Conservation (phyloP, 1,284 basidiomycete species). For the Malassezia sp. region DNA sequence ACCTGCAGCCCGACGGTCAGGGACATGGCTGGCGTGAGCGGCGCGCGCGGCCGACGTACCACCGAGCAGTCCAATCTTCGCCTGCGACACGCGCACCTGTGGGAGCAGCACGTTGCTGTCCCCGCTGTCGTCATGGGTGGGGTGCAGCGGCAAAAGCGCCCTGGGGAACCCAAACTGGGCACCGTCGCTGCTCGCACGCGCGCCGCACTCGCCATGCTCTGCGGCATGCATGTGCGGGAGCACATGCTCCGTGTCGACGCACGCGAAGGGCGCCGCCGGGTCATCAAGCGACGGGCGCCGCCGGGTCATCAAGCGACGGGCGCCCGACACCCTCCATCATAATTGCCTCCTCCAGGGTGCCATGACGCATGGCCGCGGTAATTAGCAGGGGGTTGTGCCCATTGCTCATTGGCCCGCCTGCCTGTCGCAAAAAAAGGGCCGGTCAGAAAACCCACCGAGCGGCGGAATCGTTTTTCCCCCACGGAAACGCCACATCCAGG, state of each 20-base stretch:
- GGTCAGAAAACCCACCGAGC: background rate
- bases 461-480: background rate
- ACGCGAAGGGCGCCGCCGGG: background rate
- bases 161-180: background rate
- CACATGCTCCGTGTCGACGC: background rate
- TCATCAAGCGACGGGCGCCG: background rate
- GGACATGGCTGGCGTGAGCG: conserved; percentile 16
- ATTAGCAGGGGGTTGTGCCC: no score
- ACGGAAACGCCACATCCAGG: no score
- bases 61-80: background rate
- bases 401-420: no score
- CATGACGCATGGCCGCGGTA: conserved; percentile 7
- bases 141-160: background rate
- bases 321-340: background rate
- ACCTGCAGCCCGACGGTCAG: conserved; percentile 43
- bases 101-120: conserved; percentile 1
- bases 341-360: background rate
- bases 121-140: conserved; percentile 1
- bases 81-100: no score
- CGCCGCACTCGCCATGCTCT: no score
- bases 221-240: background rate
- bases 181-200: background rate
- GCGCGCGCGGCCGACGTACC: background rate
- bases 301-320: background rate
- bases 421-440: no score